Conservation (phyloP, 148 eudicot species). For the Diospyros lotus region DNA sequence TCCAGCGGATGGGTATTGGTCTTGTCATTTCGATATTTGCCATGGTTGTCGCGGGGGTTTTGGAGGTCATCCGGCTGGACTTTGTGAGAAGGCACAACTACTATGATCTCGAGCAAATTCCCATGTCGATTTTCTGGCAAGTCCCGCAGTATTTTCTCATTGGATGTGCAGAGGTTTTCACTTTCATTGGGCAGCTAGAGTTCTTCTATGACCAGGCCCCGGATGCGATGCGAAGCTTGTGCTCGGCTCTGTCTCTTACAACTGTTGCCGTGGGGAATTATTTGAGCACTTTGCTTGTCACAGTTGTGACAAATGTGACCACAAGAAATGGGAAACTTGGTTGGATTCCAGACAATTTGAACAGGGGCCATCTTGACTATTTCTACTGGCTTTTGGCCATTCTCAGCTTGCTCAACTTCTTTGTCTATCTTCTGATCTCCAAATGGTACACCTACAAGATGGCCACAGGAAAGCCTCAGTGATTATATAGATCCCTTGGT, state of each 20-base stretch:
- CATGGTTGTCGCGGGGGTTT: conserved; percentile 36
- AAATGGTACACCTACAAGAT: conserved; percentile 11
- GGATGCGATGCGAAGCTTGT: conserved; percentile 13
- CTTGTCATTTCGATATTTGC: conserved; percentile 36
- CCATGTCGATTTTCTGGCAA: conserved; percentile 47
- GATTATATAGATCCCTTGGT: neutral
- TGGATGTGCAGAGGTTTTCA: conserved; percentile 12
- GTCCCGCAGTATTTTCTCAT: conserved; percentile 29
- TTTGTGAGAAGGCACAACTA: conserved; percentile 19
- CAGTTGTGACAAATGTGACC: conserved; percentile 4
- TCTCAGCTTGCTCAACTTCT: conserved; percentile 6
- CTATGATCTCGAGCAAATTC: conserved; percentile 17
- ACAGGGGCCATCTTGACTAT: conserved; percentile 12
- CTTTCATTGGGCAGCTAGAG: conserved; percentile 12
- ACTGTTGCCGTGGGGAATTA: conserved; percentile 12
- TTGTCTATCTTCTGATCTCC: conserved; percentile 7
- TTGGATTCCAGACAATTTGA: conserved; percentile 12
- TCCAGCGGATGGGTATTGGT: conserved; percentile 61
- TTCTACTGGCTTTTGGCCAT: conserved; percentile 11
- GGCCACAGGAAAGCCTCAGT: conserved; percentile 7
- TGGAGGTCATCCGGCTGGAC: conserved; percentile 36
- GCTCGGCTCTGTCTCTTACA: conserved; percentile 5
- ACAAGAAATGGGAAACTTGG: conserved; percentile 7
- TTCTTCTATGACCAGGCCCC: conserved; percentile 14
- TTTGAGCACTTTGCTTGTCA: conserved; percentile 10